phyloP scores from a whole-genome alignment of 805 yeast genomes.

The Suhomyces canberraensis region DNA sequence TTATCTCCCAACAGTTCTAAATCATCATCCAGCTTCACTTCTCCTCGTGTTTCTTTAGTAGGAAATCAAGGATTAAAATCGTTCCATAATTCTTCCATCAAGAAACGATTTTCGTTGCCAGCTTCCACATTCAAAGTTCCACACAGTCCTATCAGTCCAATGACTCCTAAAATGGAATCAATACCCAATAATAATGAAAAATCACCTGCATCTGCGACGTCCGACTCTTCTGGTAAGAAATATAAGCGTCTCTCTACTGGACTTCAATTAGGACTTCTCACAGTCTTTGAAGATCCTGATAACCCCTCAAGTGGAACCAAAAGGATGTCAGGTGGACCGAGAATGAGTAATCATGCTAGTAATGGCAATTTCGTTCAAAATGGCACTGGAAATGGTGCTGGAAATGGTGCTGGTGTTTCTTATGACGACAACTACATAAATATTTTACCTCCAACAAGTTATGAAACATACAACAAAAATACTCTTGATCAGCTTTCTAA shows the following conservation, averaged over 20 bases:
- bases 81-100: conserved; percentile 31
- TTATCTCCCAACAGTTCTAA: conserved; percentile 9
- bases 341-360: background rate
- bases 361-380: background rate
- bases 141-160: conserved; percentile 1
- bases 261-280: conserved; percentile 34
- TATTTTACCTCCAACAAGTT: conserved; percentile 18
- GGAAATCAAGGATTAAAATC: conserved; percentile 23
- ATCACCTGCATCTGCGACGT: conserved; percentile 4
- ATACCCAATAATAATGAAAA: conserved; percentile 2
- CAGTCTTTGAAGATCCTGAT: conserved; percentile 35
- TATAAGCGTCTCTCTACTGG: conserved; percentile 35
- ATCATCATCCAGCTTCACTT: conserved; percentile 5
- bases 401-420: conserved; percentile 4
- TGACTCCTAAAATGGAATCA: conserved; percentile 1
- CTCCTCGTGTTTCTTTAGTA: conserved; percentile 8
- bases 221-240: conserved; percentile 19
- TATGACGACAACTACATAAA: conserved; percentile 28
- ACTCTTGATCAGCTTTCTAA: conserved; percentile 36
- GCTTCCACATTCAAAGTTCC: conserved; percentile 4
- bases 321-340: background rate
- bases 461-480: conserved; percentile 33
- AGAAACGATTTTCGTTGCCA: conserved; percentile 24
- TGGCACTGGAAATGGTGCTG: too few species aligned
- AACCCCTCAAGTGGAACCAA: background rate